Conservation (phyloP, 495 filamentous ascomycete species). For the Rhizodiscina lignyota region DNA sequence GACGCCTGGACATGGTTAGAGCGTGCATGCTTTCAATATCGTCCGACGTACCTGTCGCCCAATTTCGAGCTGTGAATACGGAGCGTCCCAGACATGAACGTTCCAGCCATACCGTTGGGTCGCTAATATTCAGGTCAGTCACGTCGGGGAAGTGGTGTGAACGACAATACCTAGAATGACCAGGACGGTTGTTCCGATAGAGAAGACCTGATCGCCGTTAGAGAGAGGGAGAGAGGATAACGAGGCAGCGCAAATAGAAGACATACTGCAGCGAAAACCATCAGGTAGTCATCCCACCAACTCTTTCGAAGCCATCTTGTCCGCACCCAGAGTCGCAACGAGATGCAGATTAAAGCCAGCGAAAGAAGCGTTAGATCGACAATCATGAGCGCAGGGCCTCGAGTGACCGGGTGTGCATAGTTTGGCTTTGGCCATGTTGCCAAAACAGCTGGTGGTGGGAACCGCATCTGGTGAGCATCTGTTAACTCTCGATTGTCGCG, state of each 20-base stretch:
- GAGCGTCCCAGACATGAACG: conserved; percentile 1
- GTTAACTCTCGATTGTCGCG: too few species aligned
- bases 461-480: too few species aligned
- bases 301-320: conserved; percentile 7
- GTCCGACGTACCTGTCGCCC: conserved; percentile 1
- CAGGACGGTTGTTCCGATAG: conserved; percentile 8
- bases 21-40: too few species aligned
- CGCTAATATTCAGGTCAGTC: background rate
- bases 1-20: background rate
- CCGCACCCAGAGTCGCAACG: conserved; percentile 10
- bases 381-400: conserved; percentile 10
- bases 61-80: background rate
- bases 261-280: conserved; percentile 11
- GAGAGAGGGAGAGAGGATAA: background rate
- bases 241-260: too few species aligned
- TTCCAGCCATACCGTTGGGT: conserved; percentile 1
- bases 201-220: conserved; percentile 8
- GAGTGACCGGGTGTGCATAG: background rate
- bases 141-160: background rate
- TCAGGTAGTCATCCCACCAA: conserved; percentile 15
- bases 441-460: background rate
- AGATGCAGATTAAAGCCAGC: conserved; percentile 8
- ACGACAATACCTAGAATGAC: conserved; percentile 7
- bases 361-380: conserved; percentile 10
- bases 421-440: background rate